These are phyloP conservation scores for Canavalia gladiata DNA, from an alignment of 306 rosid genomes.

Conservation along the genomic window DNA sequence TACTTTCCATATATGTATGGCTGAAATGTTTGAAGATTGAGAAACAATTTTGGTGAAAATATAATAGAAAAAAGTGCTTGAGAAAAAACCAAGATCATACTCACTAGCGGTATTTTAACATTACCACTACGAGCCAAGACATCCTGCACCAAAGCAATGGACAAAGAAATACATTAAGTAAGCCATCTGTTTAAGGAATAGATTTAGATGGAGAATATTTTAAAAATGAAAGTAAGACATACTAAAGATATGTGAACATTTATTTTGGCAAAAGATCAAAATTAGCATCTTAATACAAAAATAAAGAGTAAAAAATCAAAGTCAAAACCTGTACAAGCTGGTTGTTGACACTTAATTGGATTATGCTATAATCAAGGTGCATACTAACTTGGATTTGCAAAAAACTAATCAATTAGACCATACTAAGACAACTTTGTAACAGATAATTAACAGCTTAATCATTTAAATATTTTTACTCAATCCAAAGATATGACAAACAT, in stretches of 20 bases:
- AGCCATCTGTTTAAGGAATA: slow-evolving; percentile 27
- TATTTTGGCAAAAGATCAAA: neutral
- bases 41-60: slow-evolving; percentile 8
- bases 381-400: slow-evolving; percentile 67
- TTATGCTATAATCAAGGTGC: slow-evolving; percentile 59
- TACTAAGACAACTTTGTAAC: neutral
- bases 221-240: neutral
- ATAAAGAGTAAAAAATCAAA: slow-evolving; percentile 7
- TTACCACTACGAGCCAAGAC: slow-evolving; percentile 87
- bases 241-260: neutral
- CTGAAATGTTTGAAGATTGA: slow-evolving; percentile 25
- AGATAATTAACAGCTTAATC: slow-evolving; percentile 39
- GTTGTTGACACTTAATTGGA: slow-evolving; percentile 70
- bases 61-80: slow-evolving; percentile 5
- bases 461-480: slow-evolving; percentile 5
- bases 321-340: slow-evolving; percentile 68
- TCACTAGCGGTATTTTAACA: slow-evolving; percentile 83
- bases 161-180: slow-evolving; percentile 13
- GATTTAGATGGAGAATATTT: slow-evolving; percentile 7
- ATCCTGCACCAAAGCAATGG: slow-evolving; percentile 61
- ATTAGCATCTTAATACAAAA: slow-evolving; percentile 26
- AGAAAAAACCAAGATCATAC: slow-evolving; percentile 47
- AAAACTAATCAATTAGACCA: slow-evolving; percentile 42
- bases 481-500: slow-evolving; percentile 23
- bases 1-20: slow-evolving; percentile 7